Evolutionary conservation across 345 rosid genomes (phyloP).

Genomic region (Iberis pinnata): DNA sequence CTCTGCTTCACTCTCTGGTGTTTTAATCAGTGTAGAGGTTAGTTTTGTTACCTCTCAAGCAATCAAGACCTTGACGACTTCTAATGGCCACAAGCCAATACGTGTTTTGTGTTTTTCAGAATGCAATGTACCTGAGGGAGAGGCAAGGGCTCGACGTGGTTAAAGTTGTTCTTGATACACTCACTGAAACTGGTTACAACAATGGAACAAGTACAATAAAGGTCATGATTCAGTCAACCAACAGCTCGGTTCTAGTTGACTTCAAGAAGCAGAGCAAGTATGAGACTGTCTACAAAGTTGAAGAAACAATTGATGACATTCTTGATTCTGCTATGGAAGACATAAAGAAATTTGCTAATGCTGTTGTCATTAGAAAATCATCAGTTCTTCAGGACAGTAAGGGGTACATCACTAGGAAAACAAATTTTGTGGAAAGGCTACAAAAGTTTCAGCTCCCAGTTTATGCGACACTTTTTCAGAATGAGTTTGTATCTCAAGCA

Average conservation of each 20-base stretch:
- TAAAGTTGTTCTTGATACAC: conserved; percentile 42
- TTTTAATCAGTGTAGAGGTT: conserved; percentile 40
- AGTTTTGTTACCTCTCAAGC: conserved; percentile 20
- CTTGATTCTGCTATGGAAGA: conserved; percentile 32
- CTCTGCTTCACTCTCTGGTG: conserved; percentile 46
- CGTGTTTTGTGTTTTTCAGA: conserved; percentile 28
- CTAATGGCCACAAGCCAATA: background rate
- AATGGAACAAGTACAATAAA: conserved; percentile 28
- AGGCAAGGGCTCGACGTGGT: conserved; percentile 38
- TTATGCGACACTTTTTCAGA: conserved; percentile 34
- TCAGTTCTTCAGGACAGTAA: conserved; percentile 35
- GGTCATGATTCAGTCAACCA: conserved; percentile 67
- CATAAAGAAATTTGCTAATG: conserved; percentile 50
- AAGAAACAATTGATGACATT: conserved; percentile 50
- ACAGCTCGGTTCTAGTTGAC: conserved; percentile 56
- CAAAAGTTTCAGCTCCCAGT: conserved; percentile 41
- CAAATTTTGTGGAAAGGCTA: conserved; percentile 3
- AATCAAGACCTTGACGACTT: background rate
- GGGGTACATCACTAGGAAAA: conserved; percentile 23
- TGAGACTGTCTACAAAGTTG: conserved; percentile 50
- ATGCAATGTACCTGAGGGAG: conserved; percentile 55
- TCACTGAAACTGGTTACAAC: conserved; percentile 47
- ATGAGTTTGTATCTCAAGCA: conserved; percentile 41
- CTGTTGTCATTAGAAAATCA: conserved; percentile 43
- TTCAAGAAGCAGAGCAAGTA: conserved; percentile 40